Evolutionary conservation across 768 basidiomycete genomes (phyloP), one percentile per base, ranked within the genome.

Genomic region (Kwoniella europaea): DNA sequence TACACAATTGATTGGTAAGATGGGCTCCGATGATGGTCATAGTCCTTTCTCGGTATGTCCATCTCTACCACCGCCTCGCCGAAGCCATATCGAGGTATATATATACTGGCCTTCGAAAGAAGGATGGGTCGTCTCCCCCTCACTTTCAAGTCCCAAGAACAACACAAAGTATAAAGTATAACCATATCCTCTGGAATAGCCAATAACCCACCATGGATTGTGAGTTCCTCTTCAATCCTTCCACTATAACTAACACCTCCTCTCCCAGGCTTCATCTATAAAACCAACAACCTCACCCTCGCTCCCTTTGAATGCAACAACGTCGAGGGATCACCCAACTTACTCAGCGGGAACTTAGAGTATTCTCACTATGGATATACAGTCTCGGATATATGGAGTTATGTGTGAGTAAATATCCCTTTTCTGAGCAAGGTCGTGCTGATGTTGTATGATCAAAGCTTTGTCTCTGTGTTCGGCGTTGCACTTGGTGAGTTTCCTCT

Each of bases 341-440:
- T 67, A 24, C n/a, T 72, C 44, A 43, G 53, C 5, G 74, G 70
- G 13, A 18, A 41, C 9, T 55, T 75, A 59, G 65, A 60, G 12
- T 77, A 77, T 44, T 18, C 59, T 6, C 22, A 65, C 42, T 77
- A 77, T 58, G 76, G 76, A 9, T 77, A 77, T 56, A 42, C 57
- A n/a, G 57, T 66, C 10, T 61, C 57, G 16, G 41, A 50, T 10
- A 29, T 18, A 41, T 67, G 64, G 18, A 62, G 71, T 27, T 75
- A 72, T 56, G 46, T 65, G 74, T 75, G 56, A 73, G 71, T 68
- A 1, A 1, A 35, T 20, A 46, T 35, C 22, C 24, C 43, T 15
- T 68, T 58, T 22, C 44, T 27, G 5, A 24, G 18, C 22, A 46
- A 15, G 20, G 54, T 44, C 41, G 20, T 65, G 54, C 41, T 43